Base-by-base conservation (phyloP, 768 basidiomycete species). In the Suillus plorans region DNA sequence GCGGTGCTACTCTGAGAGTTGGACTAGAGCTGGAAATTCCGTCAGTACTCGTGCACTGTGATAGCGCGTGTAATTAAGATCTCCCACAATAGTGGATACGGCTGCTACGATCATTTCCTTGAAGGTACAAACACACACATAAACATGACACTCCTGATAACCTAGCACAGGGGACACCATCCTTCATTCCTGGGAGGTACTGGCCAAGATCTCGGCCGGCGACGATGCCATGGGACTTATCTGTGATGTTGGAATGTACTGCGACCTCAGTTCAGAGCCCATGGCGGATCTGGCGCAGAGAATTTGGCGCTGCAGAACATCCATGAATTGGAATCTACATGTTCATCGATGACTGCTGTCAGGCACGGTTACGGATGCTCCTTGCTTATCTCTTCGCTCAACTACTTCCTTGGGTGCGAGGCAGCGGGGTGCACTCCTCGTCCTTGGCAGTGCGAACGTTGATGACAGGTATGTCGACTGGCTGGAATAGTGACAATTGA, bases 241-340 rank as follows among this genome's bases (percentile, higher is more conserved):
- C 36, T 98, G 97, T 71, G 97, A 99, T 77, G 86, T 99, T 50
- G 97, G 97, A 68, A 99, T 99, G 97, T 95, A 58, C 67, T 81
- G 63, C 85, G 81, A 64, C 90, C 90, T 4, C 86, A 83, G 62
- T 99, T 95, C 79, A 86, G 89, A 60, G 89, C 86, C 2, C 92
- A 97, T 65, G 97, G 97, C 3, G 97, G 97, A 0, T 82, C 86
- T 6, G 77, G 78, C 25, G 91, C 93, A 14, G 97, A 99, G 82
- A 99, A 99, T 75, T 80, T 99, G 28, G 97, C 97, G 6, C 79
- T 99, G 75, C 97, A 99, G 76, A 99, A 99, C 72, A 99, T 99
- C 49, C 96, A 41, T 31, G 42, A 47, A 36, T 57, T 60, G 16
- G 12, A 1, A 18, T 13, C 25, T 44, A n/a, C 16, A 53, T 61